Base-by-base conservation (phyloP, 805 yeast genomes). In the Lipomyces spencermartinsiae region DNA sequence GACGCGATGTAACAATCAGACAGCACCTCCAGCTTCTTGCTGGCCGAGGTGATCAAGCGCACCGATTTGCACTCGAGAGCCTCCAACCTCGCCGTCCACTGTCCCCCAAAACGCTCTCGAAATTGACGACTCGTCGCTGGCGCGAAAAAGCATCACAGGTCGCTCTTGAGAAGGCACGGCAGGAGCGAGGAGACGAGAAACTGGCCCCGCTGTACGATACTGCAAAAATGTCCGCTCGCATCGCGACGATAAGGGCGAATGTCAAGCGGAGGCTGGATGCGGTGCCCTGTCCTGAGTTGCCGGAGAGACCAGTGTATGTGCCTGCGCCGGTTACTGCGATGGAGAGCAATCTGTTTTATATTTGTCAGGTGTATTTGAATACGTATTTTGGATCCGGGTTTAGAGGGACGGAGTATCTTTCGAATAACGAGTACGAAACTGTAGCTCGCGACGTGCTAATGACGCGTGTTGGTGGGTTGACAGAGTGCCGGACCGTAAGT, bases 1-100 rank as follows among this genome's bases (percentile, higher is more conserved):
- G 60, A 35, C 60, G 60, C 10, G 60, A 57, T 22, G 60, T 57
- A 25, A 57, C 60, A 25, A 57, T 57, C 37, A 57, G 37, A 16
- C 60, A 57, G 60, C 60, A 57, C 19, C 60, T 57, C 37, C 60
- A 31, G 12, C 43, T 57, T 25, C 22, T 57, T 14, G 60, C 60
- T 16, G 31, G 37, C 49, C 60, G 60, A 12, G 60, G 60, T 4
- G 49, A 39, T 22, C 57, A 25, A 35, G 37, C 60, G 25, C 60
- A 57, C 60, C 7, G 19, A 16, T 10, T 35, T 29, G 60, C 60
- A 6, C 60, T 57, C 34, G 60, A 25, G 12, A 29, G 29, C 16
- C 49, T 34, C 29, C 60, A 33, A 4, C 33, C 60, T 14, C 31
- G 37, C 16, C 60, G 60, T 22, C 37, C 60, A 3, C 37, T 35